These are phyloP conservation scores for Colletotrichum cordylinicola DNA, from an alignment of 2,329 filamentous ascomycete species.

Conservation along the genomic window DNA sequence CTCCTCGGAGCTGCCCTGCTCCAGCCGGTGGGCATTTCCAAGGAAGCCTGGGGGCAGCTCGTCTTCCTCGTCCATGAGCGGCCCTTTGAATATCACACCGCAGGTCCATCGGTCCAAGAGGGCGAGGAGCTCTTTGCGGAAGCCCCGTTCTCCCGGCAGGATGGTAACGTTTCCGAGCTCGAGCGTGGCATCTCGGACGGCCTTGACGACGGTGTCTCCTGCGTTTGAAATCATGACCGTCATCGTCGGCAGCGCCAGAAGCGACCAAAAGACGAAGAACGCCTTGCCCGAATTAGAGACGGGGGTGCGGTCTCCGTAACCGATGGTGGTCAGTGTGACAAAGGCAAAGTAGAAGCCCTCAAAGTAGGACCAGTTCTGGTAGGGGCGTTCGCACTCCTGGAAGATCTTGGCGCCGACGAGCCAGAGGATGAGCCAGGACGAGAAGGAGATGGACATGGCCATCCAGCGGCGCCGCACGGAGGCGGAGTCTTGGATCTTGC, in stretches of 20 bases:
- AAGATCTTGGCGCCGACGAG: slow-evolving; percentile 81
- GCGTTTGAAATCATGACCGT: slow-evolving; percentile 86
- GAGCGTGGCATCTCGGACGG: slow-evolving; percentile 60
- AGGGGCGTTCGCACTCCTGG: slow-evolving; percentile 52
- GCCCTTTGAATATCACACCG: neutral
- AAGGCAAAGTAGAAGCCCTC: slow-evolving; percentile 87
- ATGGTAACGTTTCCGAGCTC: slow-evolving; percentile 65
- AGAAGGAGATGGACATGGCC: slow-evolving; percentile 70
- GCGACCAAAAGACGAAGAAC: slow-evolving; percentile 93
- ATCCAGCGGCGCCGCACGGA: slow-evolving; percentile 75
- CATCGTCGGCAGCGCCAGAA: slow-evolving; percentile 86
- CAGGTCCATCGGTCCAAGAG: slow-evolving; percentile 27
- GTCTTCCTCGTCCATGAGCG: slow-evolving; percentile 35
- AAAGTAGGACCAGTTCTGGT: slow-evolving; percentile 76
- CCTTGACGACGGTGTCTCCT: slow-evolving; percentile 80
- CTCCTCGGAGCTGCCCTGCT: slow-evolving; percentile 16
- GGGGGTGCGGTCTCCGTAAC: slow-evolving; percentile 83
- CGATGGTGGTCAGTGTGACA: slow-evolving; percentile 78
- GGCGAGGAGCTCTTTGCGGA: slow-evolving; percentile 51
- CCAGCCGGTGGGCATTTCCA: slow-evolving; percentile 35
- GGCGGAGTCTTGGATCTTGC: slow-evolving; percentile 74
- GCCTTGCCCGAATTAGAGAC: slow-evolving; percentile 79
- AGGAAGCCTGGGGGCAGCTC: slow-evolving; percentile 47
- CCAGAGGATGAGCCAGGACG: slow-evolving; percentile 79
- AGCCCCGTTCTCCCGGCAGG: slow-evolving; percentile 59